Evolutionary conservation across 352 stramenopile species (phyloP), one percentile per base, ranked within the genome.

Genomic region (Pythium phragmiticola): DNA sequence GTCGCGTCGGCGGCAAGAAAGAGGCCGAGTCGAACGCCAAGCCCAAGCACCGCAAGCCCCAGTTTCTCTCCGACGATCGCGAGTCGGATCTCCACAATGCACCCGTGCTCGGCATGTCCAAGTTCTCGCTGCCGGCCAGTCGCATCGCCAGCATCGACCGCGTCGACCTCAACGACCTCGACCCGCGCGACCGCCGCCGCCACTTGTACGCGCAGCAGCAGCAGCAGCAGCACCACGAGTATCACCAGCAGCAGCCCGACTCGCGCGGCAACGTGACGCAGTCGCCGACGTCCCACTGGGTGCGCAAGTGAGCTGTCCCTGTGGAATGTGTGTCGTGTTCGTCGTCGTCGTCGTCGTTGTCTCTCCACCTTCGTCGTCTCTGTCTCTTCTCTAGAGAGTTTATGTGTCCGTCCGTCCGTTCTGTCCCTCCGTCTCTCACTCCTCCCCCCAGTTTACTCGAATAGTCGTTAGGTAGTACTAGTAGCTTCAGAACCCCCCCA

Each of bases 61-160:
- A 81, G 50, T 90, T 84, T 66, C 83, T 91, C 69, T 73, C 66
- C 26, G 76, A 79, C 45, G 78, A 77, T 4, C 68, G 59, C 28
- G 66, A 73, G 47, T 73, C 66, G 39, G 66, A 73, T 57, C 61
- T 73, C 37, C 43, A 50, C 33, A 68, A 43, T 42, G 52, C 67
- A 13, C 67, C 67, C 34, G 67, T 74, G 51, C 62, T 74, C 26
- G 67, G 67, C 39, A 69, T 69, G 66, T 73, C 60, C 66, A 73
- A 73, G 61, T 73, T 66, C 57, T 57, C 66, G 23, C 57, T 73
- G n/a, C 60, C 55, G 7, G 39, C 52, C 2, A 72, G 66, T 48
- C 56, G 55, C 55, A 62, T 66, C 57, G 61, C 66, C 11, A 69
- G 57, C 47, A 46, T 68, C 26, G 66, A 69, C 57, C 66, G 61